Base-by-base conservation (phyloP, 2,329 filamentous ascomycete genomes). In the Phoma sp. region DNA sequence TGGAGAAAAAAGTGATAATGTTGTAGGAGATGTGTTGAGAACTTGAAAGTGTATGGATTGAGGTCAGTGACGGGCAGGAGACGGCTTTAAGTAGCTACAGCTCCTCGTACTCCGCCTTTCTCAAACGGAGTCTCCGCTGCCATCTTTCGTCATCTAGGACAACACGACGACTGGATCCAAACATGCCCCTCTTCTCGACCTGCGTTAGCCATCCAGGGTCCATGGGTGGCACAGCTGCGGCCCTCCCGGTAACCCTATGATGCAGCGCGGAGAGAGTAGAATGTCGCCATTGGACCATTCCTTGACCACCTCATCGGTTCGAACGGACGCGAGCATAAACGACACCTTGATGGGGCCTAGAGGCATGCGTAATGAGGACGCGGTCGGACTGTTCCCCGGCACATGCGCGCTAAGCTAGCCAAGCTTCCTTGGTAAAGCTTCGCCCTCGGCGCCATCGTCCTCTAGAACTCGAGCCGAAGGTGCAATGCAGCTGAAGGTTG, bases 341-440 rank as follows among this genome's bases (percentile, higher is more conserved):
- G 22, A 50, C 41, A 24, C 37, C 63, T 55, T 17, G 43, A 61
- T 57, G 37, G 10, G 58, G 64, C 45, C 58, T 65, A 65, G 64
- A 60, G 33, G 64, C 60, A 51, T 69, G 64, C 69, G 68, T 67
- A 68, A 67, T 65, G 32, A 9, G 43, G n/a, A 29, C 37, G 37
- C 17, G 31, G 41, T 41, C 36, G 41, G 46, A 41, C 13, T 31
- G 40, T 17, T 21, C 29, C 40, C 45, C 41, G 32, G 41, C 17
- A 3, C 13, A 9, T 35, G 36, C 31, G 13, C 15, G 31, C 22
- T 43, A 57, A 47, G 44, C 39, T 49, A 57, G 43, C 43, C 41
- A 68, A 70, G 65, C 63, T 64, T 61, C 51, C 67, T 71, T 68
- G 64, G 65, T 58, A 67, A 70, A 61, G 70, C 69, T 72, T 71